Evolutionary conservation across 768 basidiomycete genomes (phyloP), one percentile per base, ranked within the genome.

Genomic region (Pulveroboletus sp.): DNA sequence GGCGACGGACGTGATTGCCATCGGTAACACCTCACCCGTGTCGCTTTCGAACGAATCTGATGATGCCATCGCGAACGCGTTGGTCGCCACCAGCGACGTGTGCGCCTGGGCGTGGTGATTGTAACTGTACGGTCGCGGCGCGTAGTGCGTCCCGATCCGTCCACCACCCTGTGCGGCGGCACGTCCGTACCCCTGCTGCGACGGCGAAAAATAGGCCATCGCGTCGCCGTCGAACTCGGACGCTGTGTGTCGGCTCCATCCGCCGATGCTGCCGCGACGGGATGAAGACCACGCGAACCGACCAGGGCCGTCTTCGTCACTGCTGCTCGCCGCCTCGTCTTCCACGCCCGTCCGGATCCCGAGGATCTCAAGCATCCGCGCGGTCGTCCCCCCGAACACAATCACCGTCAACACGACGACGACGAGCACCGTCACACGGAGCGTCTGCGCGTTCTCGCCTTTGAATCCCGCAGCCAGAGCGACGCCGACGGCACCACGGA

Each of bases 401-500:
- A 98, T 70, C 29, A 98, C 93, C 1, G 95, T 96, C 45, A 97
- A 74, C 36, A 99, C 92, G 22, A 98, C 95, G 10, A 96, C 93
- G 17, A 96, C 86, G 23, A 99, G 82, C 19, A 98, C 93, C 0
- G 96, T 98, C 39, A 85, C 96, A 29, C 93, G 77, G 44, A 99
- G 77, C 34, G 89, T 91, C 59, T 91, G 83, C 0, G 92, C 92
- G 62, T 95, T 95, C 24, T 82, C 77, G n/a, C 96, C 95, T 49
- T 85, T 85, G 76, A 99, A 95, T 3, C 94, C 94, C 2, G 93
- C 89, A 1, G 96, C 96, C 26, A 99, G 81, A 4, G 96, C 96
- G 19, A 99, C 96, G 32, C 96, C 96, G 36, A 99, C 96, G 0
- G 96, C 96, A 30, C 96, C 96, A 24, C 96, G 78, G 46, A 99